Evolutionary conservation across 345 rosid genomes (phyloP), one percentile per base, ranked within the genome.

Genomic region (Pugionium cornutum): DNA sequence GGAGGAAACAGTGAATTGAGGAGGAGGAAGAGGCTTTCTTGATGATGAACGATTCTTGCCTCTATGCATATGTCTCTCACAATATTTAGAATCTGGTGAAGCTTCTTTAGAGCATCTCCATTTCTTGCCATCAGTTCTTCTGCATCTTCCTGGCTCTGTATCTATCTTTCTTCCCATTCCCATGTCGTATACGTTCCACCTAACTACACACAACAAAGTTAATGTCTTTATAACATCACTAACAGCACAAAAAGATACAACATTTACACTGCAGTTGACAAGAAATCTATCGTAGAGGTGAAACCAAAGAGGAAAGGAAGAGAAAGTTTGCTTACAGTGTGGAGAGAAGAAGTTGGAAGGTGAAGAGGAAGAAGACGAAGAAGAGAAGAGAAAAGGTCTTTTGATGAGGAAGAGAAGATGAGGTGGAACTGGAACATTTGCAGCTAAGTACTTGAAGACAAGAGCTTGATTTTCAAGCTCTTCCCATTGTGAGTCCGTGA

Each of bases 61-160:
- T 78, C 97, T 86, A 32, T 90, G 97, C 95, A 87, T 90, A 80
- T 90, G 97, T 49, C 92, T 86, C 72, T 90, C 97, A 60, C 97
- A 90, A 80, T 90, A 87, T 75, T 90, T 90, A 44, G 97, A 90
- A 70, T 90, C 97, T 32, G 87, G 90, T 62, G 80, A 90, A 41
- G 97, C 95, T 72, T 90, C 95, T 76, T 87, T 90, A 1, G 97
- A 84, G 76, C 97, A 90, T 61, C 97, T 78, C 97, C 97, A 90
- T 81, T 90, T 90, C 79, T 90, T 90, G n/a, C 97, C 97, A 65
- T 90, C 97, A 25, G 97, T 87, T 83, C 97, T 86, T 69, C 90
- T 79, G 66, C 97, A 90, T 70, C 97, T 83, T 58, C 97, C 95
- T 45, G 97, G 97, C 71, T 90, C 97, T 52, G 92, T 79, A 82